Evolutionary conservation across 805 yeast genomes (phyloP), one percentile per base, ranked within the genome.

Genomic region (Cyberlindnera saturnus): DNA sequence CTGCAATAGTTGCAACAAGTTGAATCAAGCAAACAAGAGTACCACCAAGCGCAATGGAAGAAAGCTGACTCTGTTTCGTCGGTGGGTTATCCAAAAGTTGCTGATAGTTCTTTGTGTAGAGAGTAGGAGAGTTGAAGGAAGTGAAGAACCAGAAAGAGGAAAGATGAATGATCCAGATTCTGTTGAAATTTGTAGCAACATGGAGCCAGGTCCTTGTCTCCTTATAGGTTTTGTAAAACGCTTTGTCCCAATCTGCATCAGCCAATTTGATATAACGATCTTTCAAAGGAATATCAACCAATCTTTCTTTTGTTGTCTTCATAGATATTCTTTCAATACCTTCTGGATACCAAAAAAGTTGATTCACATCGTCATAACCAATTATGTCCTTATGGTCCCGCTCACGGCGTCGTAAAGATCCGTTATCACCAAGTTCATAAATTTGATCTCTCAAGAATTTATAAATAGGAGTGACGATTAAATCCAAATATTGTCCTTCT

Each of bases 301-400:
- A 58, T 36, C 63, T 62, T 5, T 60, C 61, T 34, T 67, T 67
- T 5, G 71, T 66, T 36, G 68, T 68, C 8, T 63, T 57, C 28
- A 82, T 57, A 2, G 62, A 61, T n/a, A 88, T 67, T 41, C 76
- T 70, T 48, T 78, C 78, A 32, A 88, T 68, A 0, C 95, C 90
- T 48, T 79, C 75, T 1, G 79, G 74, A 52, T 84, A 83, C 96
- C 96, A 88, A 57, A 88, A 88, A 15, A 84, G 65, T 55, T 88
- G 96, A 59, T 88, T 88, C 59, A 87, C 77, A 61, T 88, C 96
- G 64, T 88, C 96, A 60, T 88, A 88, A 0, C 96, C 96, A 46
- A 88, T 81, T 7, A 79, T 76, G 36, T 73, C 68, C 17, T 75
- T 70, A 57, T 88, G 91, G 55, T 85, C 91, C 43, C 70, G 73